Conservation (phyloP, 2,329 filamentous ascomycete genomes). For the Epichloe glyceriae region DNA sequence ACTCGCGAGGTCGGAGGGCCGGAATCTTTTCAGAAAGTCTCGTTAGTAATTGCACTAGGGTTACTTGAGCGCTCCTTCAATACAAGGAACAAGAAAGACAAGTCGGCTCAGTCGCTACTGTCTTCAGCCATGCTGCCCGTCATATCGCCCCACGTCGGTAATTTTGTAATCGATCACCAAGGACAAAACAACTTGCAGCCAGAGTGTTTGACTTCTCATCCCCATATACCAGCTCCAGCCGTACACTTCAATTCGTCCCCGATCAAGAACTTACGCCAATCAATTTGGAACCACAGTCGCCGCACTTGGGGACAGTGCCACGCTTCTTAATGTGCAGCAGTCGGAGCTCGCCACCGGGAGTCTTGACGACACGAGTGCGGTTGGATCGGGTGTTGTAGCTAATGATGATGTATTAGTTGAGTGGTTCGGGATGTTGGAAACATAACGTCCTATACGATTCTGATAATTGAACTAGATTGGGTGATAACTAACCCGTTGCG, state of each 20-base stretch:
- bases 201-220: background rate
- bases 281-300: slow-evolving; percentile 97
- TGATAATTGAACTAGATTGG: background rate
- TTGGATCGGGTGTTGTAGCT: slow-evolving; percentile 99
- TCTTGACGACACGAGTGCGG: slow-evolving; percentile 92
- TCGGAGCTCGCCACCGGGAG: slow-evolving; percentile 88
- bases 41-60: slow-evolving; percentile 7
- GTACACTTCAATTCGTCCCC: slow-evolving; percentile 8
- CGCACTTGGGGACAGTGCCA: slow-evolving; percentile 95
- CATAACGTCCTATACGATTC: background rate
- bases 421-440: background rate
- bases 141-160: background rate
- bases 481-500: slow-evolving; percentile 58
- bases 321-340: slow-evolving; percentile 99
- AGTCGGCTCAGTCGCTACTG: background rate
- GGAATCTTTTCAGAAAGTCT: slow-evolving; percentile 53
- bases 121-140: background rate
- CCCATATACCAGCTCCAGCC: background rate
- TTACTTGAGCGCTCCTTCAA: background rate
- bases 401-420: slow-evolving; percentile 2
- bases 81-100: background rate
- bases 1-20: slow-evolving; percentile 95
- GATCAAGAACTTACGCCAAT: slow-evolving; percentile 68
- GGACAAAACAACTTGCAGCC: background rate
- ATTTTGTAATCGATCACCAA: background rate